phyloP scores from a whole-genome alignment of 331 rosid genomes.

The Pyracantha coccinea region DNA sequence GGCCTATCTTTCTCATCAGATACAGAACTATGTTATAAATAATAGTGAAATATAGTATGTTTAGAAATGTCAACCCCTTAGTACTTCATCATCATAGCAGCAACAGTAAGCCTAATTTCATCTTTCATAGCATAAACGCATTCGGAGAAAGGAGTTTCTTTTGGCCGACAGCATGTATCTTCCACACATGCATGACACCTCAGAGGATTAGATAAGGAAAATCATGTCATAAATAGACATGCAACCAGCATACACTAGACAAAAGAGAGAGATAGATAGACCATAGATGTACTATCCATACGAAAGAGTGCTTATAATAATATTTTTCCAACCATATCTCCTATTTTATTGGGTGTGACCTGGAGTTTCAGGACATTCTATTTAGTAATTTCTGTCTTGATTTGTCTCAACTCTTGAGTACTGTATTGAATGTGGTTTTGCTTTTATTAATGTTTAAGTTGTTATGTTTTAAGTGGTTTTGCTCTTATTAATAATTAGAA shows the following conservation, averaged over 20 bases:
- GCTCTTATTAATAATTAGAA: neutral
- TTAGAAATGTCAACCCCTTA: neutral
- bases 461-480: neutral
- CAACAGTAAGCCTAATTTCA: neutral
- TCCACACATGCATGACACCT: neutral
- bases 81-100: neutral
- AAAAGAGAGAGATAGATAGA: neutral
- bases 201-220: neutral
- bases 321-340: neutral
- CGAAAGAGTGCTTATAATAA: neutral
- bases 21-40: neutral
- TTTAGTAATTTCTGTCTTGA: neutral
- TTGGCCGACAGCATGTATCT: neutral
- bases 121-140: neutral
- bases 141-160: neutral
- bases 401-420: neutral
- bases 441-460: neutral
- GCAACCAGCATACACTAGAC: neutral
- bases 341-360: neutral
- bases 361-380: neutral
- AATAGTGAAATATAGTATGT: neutral
- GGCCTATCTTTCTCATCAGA: neutral
- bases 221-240: neutral
- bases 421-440: neutral
- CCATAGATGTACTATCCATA: neutral